Conservation (phyloP, 2,329 filamentous ascomycete species). For the Fusarium aywerte region DNA sequence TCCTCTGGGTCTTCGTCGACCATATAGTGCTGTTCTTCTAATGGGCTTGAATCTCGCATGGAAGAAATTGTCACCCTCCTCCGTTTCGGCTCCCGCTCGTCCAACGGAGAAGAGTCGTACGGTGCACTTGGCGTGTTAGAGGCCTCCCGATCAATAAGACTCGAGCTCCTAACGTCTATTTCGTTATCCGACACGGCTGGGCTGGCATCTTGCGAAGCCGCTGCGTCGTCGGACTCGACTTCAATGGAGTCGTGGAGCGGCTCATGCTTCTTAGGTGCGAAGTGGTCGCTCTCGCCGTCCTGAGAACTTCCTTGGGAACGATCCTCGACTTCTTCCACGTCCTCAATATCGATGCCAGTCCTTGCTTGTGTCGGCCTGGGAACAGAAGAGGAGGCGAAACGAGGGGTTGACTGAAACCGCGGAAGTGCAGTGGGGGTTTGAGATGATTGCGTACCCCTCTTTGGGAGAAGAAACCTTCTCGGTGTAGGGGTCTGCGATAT, state of each 20-base stretch:
- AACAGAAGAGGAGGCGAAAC: conserved; percentile 52
- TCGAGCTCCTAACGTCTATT: not conserved
- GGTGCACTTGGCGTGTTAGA: not conserved
- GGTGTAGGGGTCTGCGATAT: conserved; percentile 53
- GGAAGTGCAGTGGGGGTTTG: conserved; percentile 48
- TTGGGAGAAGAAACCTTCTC: conserved; percentile 53
- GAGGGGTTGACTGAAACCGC: conserved; percentile 54
- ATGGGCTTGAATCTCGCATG: conserved; percentile 23
- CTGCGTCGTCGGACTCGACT: conserved; percentile 43
- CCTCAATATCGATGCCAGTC: conserved; percentile 47
- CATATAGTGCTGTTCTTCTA: not conserved
- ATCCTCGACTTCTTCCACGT: conserved; percentile 48
- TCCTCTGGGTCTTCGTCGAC: conserved; percentile 1
- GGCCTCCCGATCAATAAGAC: conserved; percentile 18
- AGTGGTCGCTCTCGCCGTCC: conserved; percentile 7
- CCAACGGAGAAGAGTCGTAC: conserved; percentile 16
- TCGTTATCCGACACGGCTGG: conserved; percentile 9
- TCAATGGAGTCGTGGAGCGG: conserved; percentile 46
- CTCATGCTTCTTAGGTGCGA: conserved; percentile 14
- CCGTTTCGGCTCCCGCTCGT: conserved; percentile 44
- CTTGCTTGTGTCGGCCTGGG: conserved; percentile 46
- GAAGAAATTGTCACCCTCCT: conserved; percentile 47
- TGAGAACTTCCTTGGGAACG: conserved; percentile 14
- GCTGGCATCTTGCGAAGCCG: conserved; percentile 26
- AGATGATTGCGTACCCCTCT: conserved; percentile 48